These are phyloP conservation scores for Fomitopsis schrenkii DNA, from an alignment of 1,284 basidiomycete genomes.

Conservation along the genomic window DNA sequence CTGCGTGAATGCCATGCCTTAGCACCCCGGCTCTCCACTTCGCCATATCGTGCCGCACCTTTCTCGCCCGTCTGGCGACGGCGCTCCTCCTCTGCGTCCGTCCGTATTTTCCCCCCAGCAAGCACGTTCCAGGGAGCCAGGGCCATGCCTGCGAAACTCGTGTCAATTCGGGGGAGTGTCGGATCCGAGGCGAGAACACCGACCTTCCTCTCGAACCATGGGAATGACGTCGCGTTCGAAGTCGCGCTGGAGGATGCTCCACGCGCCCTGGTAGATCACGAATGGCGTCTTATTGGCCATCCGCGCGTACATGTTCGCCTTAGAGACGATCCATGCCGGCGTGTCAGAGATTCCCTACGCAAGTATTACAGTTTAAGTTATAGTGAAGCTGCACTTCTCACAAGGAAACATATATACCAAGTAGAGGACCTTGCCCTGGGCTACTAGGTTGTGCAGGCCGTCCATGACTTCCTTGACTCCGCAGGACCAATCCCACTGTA, in stretches of 20 bases:
- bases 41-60: conserved; percentile 4
- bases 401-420: conserved; percentile 22
- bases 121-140: conserved; percentile 51
- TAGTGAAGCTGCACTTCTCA: neutral
- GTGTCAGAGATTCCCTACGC: conserved; percentile 34
- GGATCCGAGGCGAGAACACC: neutral
- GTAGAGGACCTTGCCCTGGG: conserved; percentile 42
- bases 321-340: conserved; percentile 50
- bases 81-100: conserved; percentile 42
- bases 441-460: conserved; percentile 40
- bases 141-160: conserved; percentile 32
- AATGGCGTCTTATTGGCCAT: conserved; percentile 44
- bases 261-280: conserved; percentile 46
- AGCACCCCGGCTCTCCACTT: neutral
- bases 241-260: conserved; percentile 41
- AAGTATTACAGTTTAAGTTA: neutral
- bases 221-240: conserved; percentile 52
- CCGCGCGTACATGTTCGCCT: conserved; percentile 47
- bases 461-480: conserved; percentile 48
- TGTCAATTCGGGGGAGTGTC: neutral
- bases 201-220: conserved; percentile 41
- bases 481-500: conserved; percentile 38
- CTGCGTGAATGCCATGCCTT: neutral
- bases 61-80: conserved; percentile 40
- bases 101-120: conserved; percentile 42